Percentiles rank a stretch among this genome's conserved stretches.
phyloP scores from a whole-genome alignment of 768 basidiomycete genomes.

The Dendrothele bispora region DNA sequence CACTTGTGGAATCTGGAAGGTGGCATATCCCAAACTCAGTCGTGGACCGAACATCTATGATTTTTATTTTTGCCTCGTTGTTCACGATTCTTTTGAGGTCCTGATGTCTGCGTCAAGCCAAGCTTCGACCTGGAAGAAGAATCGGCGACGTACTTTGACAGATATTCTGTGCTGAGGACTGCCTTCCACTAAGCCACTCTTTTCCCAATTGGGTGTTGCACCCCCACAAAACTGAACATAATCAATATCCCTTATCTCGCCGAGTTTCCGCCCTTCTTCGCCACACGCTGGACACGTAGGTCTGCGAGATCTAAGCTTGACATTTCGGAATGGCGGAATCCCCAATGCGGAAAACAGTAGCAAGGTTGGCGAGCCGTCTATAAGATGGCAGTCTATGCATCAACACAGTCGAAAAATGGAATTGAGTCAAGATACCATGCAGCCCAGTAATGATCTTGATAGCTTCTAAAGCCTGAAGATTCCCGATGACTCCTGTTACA shows the following conservation, averaged over 20 bases:
- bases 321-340: constrained; percentile 70
- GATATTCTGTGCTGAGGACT: constrained; percentile 40
- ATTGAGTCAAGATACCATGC: constrained; percentile 48
- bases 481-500: constrained; percentile 89
- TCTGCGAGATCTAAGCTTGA: constrained; percentile 77
- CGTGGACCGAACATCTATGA: constrained; percentile 81
- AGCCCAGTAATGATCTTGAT: constrained; percentile 75
- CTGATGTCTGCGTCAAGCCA: constrained; percentile 26
- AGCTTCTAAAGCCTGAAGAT: constrained; percentile 85
- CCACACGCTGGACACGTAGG: constrained; percentile 79
- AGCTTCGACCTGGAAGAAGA: background rate
- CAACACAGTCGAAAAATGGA: background rate
- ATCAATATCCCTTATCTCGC: constrained; percentile 57
- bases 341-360: constrained; percentile 75
- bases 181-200: constrained; percentile 46
- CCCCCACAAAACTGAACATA: constrained; percentile 91
- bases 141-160: constrained; percentile 36
- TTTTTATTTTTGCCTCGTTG: constrained; percentile 21
- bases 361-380: constrained; percentile 64
- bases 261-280: constrained; percentile 37
- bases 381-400: background rate
- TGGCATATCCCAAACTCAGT: constrained; percentile 88
- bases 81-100: constrained; percentile 44
- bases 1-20: constrained; percentile 74
- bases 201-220: constrained; percentile 62